Evolutionary conservation across 768 basidiomycete genomes (phyloP), one percentile per base, ranked within the genome.

Genomic region (Boletus fagicola): DNA sequence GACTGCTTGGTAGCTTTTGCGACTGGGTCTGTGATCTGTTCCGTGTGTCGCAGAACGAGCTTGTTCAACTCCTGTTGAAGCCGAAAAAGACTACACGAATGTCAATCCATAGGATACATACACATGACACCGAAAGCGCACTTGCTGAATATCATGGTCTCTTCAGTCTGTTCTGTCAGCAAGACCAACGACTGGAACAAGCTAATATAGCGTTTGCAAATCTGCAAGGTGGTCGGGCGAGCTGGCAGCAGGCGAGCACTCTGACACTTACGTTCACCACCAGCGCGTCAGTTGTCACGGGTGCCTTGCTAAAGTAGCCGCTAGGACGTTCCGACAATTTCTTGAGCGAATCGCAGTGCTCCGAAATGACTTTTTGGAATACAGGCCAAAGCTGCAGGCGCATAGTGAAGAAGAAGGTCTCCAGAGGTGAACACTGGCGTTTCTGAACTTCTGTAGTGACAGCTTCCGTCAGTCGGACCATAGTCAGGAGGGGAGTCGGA

Each of bases 141-240:
- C 96, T 94, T 94, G 24, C 89, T 85, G 67, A 97, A 97, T 47
- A 98, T 90, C 94, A 98, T 97, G 10, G 92, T 92, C 69, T 97
- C 95, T 62, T 97, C 93, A 42, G 85, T 87, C 58, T 90, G 87
- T 39, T 82, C 82, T 4, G 90, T 92, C 61, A 99, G 74, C 30
- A 84, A 82, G 22, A 95, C 84, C 60, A 94, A 85, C 2, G 88
- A 85, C 58, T 85, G 87, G 78, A 98, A 98, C 65, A 97, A 69
- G 16, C 77, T 76, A 15, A 87, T 79, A 71, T 98, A 99, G 56
- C 86, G 83, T 49, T 78, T 80, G 68, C 88, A 90, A 15, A 94
- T 83, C 89, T 82, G 33, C 33, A 20, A 40, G 18, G 33, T 13
- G 12, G 15, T 53, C 26, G 38, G 4, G 40, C 55, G 49, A 65